Evolutionary conservation across 139 green algal genomes (phyloP).

Genomic region (Chlamydomonas sp.): DNA sequence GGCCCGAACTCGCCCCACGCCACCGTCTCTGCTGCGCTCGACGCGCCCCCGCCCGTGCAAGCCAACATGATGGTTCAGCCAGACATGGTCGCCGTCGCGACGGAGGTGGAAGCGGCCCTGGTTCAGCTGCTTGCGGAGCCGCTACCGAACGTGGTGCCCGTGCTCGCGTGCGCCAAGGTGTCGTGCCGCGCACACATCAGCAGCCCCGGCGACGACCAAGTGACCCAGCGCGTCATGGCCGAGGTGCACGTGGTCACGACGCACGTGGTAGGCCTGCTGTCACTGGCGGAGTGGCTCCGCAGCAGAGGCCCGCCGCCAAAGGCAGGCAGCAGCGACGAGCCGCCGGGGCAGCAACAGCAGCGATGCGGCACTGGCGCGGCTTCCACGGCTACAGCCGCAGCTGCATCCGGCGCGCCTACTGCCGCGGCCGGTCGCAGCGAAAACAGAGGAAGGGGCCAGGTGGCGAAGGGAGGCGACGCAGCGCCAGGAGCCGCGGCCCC

Average conservation of each 20-base stretch:
- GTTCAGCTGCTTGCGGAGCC: constrained; percentile 26
- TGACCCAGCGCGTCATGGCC: constrained; percentile 21
- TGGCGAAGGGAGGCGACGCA: neutral
- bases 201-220: constrained; percentile 20
- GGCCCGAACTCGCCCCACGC: neutral
- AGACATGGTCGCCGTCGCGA: constrained; percentile 29
- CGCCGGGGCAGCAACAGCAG: too few species aligned
- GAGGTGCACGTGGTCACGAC: constrained; percentile 34
- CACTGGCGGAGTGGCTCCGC: constrained; percentile 10
- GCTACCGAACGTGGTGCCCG: neutral
- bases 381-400: too few species aligned
- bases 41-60: constrained; percentile 14
- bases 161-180: constrained; percentile 26
- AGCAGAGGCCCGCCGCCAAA: too few species aligned
- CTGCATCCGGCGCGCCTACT: too few species aligned
- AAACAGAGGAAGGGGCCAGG: too few species aligned
- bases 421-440: too few species aligned
- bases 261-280: constrained; percentile 2
- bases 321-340: too few species aligned
- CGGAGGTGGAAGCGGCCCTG: constrained; percentile 17
- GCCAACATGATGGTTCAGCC: constrained; percentile 29
- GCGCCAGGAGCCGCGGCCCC: neutral
- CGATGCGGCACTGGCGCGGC: too few species aligned
- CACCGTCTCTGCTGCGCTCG: constrained; percentile 12
- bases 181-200: constrained; percentile 18